A percentile compares a stretch with the other conserved stretches of the same genome.
phyloP scores from a whole-genome alignment of 495 filamentous ascomycete species.

The Penicillium samsonianum region DNA sequence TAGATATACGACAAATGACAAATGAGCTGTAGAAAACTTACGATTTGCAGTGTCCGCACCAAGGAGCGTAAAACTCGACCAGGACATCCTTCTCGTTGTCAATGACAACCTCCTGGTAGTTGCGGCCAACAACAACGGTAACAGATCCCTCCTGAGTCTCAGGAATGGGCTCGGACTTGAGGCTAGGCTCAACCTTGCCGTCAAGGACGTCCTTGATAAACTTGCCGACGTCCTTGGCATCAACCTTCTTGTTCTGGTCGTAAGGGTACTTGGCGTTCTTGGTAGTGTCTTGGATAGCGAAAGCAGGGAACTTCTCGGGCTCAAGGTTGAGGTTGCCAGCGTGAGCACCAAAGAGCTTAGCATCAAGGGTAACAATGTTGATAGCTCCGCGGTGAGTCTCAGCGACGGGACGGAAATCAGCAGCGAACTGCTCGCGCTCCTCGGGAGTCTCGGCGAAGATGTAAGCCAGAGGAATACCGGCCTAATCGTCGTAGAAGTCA shows the following conservation, averaged over 20 bases:
- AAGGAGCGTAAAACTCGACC: conserved; percentile 97
- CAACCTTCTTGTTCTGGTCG: conserved; percentile 81
- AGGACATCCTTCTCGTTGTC: conserved; percentile 96
- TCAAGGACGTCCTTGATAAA: conserved; percentile 88
- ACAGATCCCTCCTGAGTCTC: conserved; percentile 93
- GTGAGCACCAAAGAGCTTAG: conserved; percentile 91
- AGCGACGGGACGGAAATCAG: conserved; percentile 56
- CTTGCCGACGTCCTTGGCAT: conserved; percentile 67
- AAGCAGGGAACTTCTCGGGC: conserved; percentile 90
- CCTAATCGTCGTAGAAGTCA: conserved; percentile 40
- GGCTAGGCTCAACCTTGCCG: conserved; percentile 88
- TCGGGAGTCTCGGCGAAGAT: conserved; percentile 95
- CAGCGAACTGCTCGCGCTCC: conserved; percentile 78
- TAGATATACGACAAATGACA: background rate
- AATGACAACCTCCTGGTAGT: conserved; percentile 89
- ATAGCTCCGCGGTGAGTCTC: conserved; percentile 72
- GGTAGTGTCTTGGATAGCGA: conserved; percentile 93
- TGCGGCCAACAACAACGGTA: conserved; percentile 87
- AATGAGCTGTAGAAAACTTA: conserved; percentile 32
- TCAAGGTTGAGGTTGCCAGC: conserved; percentile 97
- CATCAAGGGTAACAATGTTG: conserved; percentile 98
- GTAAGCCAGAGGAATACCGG: conserved; percentile 92
- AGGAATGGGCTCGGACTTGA: conserved; percentile 97
- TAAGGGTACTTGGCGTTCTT: conserved; percentile 98
- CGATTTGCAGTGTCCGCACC: conserved; percentile 99